Percentiles rank a stretch among this genome's conserved stretches.
Conservation (phyloP, 2,329 filamentous ascomycete genomes). For the Penicillium italicum region DNA sequence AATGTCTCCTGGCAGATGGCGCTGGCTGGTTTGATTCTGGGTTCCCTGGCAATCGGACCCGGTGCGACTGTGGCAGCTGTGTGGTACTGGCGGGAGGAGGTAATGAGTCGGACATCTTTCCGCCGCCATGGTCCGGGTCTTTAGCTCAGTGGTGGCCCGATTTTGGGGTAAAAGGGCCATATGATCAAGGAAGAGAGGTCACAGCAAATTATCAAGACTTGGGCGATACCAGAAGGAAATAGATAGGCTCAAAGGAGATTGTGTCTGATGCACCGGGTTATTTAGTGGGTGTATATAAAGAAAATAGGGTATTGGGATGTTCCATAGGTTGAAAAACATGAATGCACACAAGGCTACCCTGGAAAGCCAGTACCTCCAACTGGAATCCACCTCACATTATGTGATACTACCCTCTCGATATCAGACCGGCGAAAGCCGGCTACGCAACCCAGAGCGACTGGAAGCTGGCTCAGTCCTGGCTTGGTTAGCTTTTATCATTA, state of each 20-base stretch:
- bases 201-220: not conserved
- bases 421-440: slow-evolving; percentile 16
- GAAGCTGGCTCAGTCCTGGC: slow-evolving; percentile 8
- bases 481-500: not conserved
- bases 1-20: slow-evolving; percentile 6
- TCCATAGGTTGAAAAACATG: not conserved
- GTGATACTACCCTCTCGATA: slow-evolving; percentile 12
- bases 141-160: not conserved
- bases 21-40: slow-evolving; percentile 6
- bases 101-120: slow-evolving; percentile 7
- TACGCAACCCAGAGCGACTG: slow-evolving; percentile 14
- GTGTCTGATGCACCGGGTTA: not conserved
- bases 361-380: not conserved
- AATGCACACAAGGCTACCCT: not conserved
- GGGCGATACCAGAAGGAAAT: not conserved
- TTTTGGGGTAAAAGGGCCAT: not conserved
- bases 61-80: slow-evolving; percentile 19
- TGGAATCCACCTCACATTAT: not conserved
- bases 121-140: not conserved
- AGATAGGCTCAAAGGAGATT: not conserved
- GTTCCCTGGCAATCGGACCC: slow-evolving; percentile 17
- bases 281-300: not conserved
- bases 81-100: slow-evolving; percentile 24
- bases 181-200: not conserved
- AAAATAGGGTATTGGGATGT: not conserved